Base-by-base conservation (phyloP, 768 basidiomycete species). In the Collybia mongolica region DNA sequence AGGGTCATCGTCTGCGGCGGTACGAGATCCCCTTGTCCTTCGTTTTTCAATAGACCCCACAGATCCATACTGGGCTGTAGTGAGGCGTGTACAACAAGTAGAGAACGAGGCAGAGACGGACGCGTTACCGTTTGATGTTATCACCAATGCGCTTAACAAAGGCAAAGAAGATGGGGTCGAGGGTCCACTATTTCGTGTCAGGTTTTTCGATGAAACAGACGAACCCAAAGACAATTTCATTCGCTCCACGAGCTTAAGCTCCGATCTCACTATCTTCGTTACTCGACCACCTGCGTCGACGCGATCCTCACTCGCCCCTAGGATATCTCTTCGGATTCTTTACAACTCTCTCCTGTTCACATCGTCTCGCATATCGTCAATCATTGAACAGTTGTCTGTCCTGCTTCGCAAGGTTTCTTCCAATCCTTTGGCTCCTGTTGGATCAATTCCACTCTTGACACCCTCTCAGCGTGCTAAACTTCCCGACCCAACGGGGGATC, bases 261-360 rank as follows among this genome's bases (percentile, higher is more conserved):
- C 94, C n/a, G 95, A 98, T 65, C 77, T 98, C 53, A 97, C 94
- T 15, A 72, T 98, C 56, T 95, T 93, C 67, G 82, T 98, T 39
- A 88, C 86, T 5, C 77, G 86, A 12, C 82, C 87, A 3, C 80
- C 84, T 2, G 72, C 82, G 20, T 81, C 86, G 0, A 80, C 82
- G 9, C 84, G 88, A 49, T 76, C 80, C 39, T 79, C 90, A 18
- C 66, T 96, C 54, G 80, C 88, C 5, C 87, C 92, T 12, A 75
- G 71, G 36, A 83, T 97, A 46, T 82, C 88, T 8, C 79, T 98
- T 41, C 85, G 90, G 28, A 80, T 97, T 43, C 72, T 93, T 20
- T 98, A 97, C 79, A 99, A 99, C 72, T 94, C 96, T 15, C 79
- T 98, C 19, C 77, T 98, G 18, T 99, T 98, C 71, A 89, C 89